phyloP scores from a whole-genome alignment of 1,284 basidiomycete genomes.

The Microbotryum intermedium region DNA sequence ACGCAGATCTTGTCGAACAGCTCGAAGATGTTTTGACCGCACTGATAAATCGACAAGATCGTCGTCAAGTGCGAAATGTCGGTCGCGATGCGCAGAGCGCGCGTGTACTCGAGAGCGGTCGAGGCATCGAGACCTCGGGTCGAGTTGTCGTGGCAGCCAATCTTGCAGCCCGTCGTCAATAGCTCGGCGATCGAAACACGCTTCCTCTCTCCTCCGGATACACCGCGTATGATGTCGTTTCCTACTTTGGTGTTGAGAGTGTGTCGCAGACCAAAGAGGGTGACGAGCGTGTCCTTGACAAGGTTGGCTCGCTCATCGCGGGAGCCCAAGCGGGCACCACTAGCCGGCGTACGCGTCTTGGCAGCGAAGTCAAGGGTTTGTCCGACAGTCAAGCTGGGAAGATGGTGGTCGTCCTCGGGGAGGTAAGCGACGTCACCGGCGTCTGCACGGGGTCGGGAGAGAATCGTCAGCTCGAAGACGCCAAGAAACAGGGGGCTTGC shows the following conservation, averaged over 20 bases:
- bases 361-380: slow-evolving; percentile 49
- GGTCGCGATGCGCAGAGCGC: slow-evolving; percentile 40
- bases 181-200: slow-evolving; percentile 52
- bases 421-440: slow-evolving; percentile 43
- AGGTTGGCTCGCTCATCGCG: slow-evolving; percentile 19
- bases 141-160: slow-evolving; percentile 43
- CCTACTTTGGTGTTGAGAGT: slow-evolving; percentile 52
- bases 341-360: slow-evolving; percentile 20
- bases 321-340: slow-evolving; percentile 13
- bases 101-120: slow-evolving; percentile 51
- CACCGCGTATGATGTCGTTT: slow-evolving; percentile 52
- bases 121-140: slow-evolving; percentile 64
- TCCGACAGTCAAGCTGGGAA: slow-evolving; percentile 48
- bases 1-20: slow-evolving; percentile 57
- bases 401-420: slow-evolving; percentile 49
- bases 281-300: slow-evolving; percentile 29
- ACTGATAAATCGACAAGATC: slow-evolving; percentile 47
- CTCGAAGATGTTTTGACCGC: slow-evolving; percentile 51
- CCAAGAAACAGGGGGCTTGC: too few species aligned
- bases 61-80: slow-evolving; percentile 35
- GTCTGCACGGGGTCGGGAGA: slow-evolving; percentile 31
- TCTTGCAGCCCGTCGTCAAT: slow-evolving; percentile 8
- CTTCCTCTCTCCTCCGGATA: slow-evolving; percentile 47
- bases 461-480: too few species aligned
- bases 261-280: slow-evolving; percentile 42